Evolutionary conservation across 2,329 filamentous ascomycete species (phyloP).

Genomic region (Paracoccidioides brasiliensis): DNA sequence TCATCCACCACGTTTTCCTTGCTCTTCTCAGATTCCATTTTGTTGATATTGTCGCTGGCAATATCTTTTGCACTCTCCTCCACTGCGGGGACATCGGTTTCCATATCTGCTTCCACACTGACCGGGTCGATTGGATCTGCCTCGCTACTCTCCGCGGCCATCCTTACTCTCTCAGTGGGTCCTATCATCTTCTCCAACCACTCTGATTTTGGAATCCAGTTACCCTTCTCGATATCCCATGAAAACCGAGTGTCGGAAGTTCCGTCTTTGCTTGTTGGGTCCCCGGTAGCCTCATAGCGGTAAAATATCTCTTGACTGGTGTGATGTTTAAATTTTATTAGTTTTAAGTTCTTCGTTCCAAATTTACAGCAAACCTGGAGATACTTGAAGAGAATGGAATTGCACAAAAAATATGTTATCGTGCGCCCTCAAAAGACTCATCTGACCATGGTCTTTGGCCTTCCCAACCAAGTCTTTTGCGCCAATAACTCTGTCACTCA

Average conservation of each 20-base stretch:
- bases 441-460: conserved; percentile 7
- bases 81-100: too few species aligned
- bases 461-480: conserved; percentile 9
- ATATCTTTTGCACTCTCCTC: too few species aligned
- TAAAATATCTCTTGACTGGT: conserved; percentile 5
- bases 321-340: too few species aligned
- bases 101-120: too few species aligned
- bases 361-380: too few species aligned
- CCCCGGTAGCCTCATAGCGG: conserved; percentile 11
- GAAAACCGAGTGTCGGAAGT: conserved; percentile 4
- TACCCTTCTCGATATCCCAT: conserved; percentile 9
- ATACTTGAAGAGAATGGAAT: neutral
- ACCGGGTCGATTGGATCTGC: too few species aligned
- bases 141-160: too few species aligned
- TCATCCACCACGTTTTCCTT: too few species aligned
- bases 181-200: neutral
- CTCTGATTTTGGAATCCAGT: conserved; percentile 10
- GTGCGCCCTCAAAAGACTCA: neutral
- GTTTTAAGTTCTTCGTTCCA: too few species aligned
- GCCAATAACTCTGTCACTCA: conserved; percentile 7
- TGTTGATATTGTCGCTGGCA: too few species aligned
- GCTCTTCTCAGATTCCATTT: too few species aligned
- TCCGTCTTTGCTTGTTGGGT: conserved; percentile 3
- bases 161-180: too few species aligned
- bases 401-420: neutral